Percentiles rank a stretch among this genome's conserved stretches.
These are phyloP conservation scores for Phytophthora idaei DNA, from an alignment of 352 stramenopile genomes.

Conservation along the genomic window DNA sequence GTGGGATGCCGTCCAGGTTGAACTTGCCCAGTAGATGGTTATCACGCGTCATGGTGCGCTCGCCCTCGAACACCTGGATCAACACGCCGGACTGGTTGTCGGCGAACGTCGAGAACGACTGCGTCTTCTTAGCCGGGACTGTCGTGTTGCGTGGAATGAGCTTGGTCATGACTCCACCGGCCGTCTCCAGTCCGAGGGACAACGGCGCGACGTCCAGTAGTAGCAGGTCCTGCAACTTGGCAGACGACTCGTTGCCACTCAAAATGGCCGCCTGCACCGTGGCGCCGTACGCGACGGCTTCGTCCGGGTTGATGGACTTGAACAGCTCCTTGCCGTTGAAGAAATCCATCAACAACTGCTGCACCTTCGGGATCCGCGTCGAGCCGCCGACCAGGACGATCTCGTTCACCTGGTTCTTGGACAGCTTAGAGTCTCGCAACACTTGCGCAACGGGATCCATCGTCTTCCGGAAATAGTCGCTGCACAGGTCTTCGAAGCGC, in stretches of 20 bases:
- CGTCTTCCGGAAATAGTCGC: constrained; percentile 92
- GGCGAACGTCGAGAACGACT: constrained; percentile 89
- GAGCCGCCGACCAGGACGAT: constrained; percentile 89
- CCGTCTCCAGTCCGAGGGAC: constrained; percentile 88
- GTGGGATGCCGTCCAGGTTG: constrained; percentile 85
- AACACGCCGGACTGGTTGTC: constrained; percentile 90
- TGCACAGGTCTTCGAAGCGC: constrained; percentile 91
- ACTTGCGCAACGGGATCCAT: constrained; percentile 91
- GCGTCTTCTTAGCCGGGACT: constrained; percentile 85
- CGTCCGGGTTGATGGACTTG: constrained; percentile 86
- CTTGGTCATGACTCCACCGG: constrained; percentile 88
- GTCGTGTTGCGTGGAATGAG: constrained; percentile 90
- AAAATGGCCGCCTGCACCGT: constrained; percentile 75
- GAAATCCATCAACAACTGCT: constrained; percentile 59
- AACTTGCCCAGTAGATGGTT: constrained; percentile 93
- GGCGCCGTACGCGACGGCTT: constrained; percentile 84
- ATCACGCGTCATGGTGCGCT: constrained; percentile 94
- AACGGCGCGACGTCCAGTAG: constrained; percentile 90
- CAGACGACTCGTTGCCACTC: constrained; percentile 66
- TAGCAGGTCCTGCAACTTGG: constrained; percentile 85
- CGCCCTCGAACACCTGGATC: constrained; percentile 93
- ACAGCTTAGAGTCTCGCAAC: constrained; percentile 88
- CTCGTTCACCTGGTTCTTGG: constrained; percentile 84
- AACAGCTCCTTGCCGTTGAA: constrained; percentile 82
- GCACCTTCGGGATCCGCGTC: constrained; percentile 77